These are phyloP conservation scores for Xylogone sp. DNA, from an alignment of 2,329 filamentous ascomycete genomes.

Conservation along the genomic window DNA sequence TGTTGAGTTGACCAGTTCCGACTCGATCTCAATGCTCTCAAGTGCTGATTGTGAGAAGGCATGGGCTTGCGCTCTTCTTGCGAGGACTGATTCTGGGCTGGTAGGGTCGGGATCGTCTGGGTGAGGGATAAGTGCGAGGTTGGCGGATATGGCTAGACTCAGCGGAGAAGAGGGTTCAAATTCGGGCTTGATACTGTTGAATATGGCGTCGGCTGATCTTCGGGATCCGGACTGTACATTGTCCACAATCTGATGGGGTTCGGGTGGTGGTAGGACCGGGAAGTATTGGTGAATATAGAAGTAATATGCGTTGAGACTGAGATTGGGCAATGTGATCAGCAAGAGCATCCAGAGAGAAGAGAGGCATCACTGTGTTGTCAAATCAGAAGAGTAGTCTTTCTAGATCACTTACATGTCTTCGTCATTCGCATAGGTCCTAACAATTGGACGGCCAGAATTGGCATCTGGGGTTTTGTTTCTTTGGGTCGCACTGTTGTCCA, in stretches of 20 bases:
- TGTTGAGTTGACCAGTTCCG: conserved; percentile 42
- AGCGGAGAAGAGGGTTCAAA: conserved; percentile 40
- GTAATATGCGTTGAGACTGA: conserved; percentile 46
- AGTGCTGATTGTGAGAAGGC: conserved; percentile 44
- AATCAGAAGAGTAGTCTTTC: too few relatives aligned
- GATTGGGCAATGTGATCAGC: too few relatives aligned
- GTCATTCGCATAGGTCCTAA: conserved; percentile 19
- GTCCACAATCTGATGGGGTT: conserved; percentile 17
- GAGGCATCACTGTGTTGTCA: too few relatives aligned
- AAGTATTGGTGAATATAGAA: conserved; percentile 48
- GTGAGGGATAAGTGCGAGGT: conserved; percentile 44
- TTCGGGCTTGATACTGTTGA: conserved; percentile 28
- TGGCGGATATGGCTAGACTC: conserved; percentile 42
- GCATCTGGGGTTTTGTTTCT: conserved; percentile 9
- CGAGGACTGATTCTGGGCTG: conserved; percentile 35
- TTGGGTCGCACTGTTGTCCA: conserved; percentile 13
- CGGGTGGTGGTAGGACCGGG: conserved; percentile 43
- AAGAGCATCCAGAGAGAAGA: not conserved
- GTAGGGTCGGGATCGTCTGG: conserved; percentile 26
- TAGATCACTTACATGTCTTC: conserved; percentile 20
- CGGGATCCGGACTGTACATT: conserved; percentile 21
- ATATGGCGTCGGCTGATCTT: conserved; percentile 22
- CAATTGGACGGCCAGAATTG: conserved; percentile 6
- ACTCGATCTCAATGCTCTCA: conserved; percentile 45
- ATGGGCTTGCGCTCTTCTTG: conserved; percentile 44